Base-by-base conservation (phyloP, 2,329 filamentous ascomycete species). In the Penicillium concentricum region DNA sequence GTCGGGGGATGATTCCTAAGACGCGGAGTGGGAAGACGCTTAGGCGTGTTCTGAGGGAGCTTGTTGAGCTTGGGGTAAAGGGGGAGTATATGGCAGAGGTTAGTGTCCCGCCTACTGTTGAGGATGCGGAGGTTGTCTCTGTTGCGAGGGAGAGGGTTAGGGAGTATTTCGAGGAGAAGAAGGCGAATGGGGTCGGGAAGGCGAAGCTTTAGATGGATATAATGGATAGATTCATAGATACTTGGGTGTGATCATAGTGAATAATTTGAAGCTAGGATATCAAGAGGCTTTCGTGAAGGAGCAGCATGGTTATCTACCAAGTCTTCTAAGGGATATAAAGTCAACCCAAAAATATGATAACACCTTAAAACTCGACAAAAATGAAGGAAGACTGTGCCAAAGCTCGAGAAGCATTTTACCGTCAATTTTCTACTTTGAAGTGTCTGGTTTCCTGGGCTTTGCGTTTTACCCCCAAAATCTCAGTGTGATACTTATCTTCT, bases 11-110 rank as follows among this genome's bases (percentile, higher is more conserved):
- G 82, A 96, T 97, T 51, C 92, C 93, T 6, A 92, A 92, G 79
- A 97, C 93, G 16, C 78, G 92, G 28, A 91, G 88, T n/a, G 93
- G 93, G 28, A 97, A 97, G 82, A 96, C 91, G 5, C 74, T 97
- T 57, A 81, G 92, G 4, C 81, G 92, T 24, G 91, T 96, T 32
- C 76, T 97, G 71, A 82, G 90, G 32, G 90, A 96, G 76, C 76
- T 97, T 63, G 77, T 96, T 16, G 92, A 97, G 77, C 91, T 95
- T 69, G 91, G 85, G 0, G 85, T 87, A 5, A 82, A 87, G 58
- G 90, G 84, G 1, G 84, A 92, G 26, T 88, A 88, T 65, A 87
- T 88, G 16, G 88, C 85, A 71, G 79, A 84, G 46, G 88, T 96
- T 1, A 81, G 81, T 59, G 84, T 93, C 44, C 92, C 92, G 9